Conservation (phyloP, 2,329 filamentous ascomycete species). For the Neofusicoccum laricinum region DNA sequence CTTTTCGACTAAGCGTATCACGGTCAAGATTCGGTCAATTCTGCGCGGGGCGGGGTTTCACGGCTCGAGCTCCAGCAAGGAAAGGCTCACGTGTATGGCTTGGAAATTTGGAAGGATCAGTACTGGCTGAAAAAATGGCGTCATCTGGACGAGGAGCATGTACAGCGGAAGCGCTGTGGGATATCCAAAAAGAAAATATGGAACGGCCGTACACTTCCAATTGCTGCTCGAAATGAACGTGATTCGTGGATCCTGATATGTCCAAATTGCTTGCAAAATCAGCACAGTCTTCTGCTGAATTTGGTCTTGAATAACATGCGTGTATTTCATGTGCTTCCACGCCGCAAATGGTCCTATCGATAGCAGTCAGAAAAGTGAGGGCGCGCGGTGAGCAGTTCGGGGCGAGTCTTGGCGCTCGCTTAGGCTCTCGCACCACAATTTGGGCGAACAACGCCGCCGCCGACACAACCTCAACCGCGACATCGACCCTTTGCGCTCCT, state of each 20-base stretch:
- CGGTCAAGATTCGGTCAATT: constrained; percentile 27
- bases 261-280: background rate
- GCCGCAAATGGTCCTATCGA: background rate
- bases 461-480: constrained; percentile 34
- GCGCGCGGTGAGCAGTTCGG: background rate
- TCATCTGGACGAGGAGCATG: background rate
- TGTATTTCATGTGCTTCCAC: too few species aligned
- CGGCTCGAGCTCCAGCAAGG: background rate
- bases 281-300: too few species aligned
- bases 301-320: too few species aligned
- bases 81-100: constrained; percentile 10
- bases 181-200: constrained; percentile 15
- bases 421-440: constrained; percentile 14
- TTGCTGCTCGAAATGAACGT: background rate
- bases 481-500: constrained; percentile 24
- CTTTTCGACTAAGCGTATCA: constrained; percentile 59
- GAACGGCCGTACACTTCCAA: constrained; percentile 13
- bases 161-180: constrained; percentile 11
- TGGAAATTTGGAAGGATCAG: constrained; percentile 32
- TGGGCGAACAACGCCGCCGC: background rate
- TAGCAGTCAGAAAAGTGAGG: background rate
- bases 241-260: background rate
- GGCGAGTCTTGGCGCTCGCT: constrained; percentile 17
- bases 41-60: constrained; percentile 24
- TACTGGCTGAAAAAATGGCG: constrained; percentile 27